Conservation (phyloP, 768 basidiomycete species). For the Macrolepiota dolichaula region DNA sequence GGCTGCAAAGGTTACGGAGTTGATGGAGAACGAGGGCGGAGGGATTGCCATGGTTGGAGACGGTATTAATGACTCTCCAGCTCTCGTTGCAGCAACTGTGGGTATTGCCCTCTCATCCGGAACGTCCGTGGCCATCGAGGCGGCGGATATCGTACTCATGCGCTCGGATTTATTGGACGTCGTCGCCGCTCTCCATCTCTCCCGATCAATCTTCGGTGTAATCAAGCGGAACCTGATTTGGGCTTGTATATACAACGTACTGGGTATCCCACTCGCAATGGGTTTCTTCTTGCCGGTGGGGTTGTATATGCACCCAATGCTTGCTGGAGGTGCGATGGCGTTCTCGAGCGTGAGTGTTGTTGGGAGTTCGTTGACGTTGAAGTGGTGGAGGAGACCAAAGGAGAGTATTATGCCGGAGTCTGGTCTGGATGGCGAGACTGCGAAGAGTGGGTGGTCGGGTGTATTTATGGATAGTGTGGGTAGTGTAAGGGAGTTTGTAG, state of each 20-base stretch:
- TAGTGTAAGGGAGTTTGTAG: slow-evolving; percentile 38
- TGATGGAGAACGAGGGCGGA: slow-evolving; percentile 66
- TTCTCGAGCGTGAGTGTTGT: slow-evolving; percentile 97
- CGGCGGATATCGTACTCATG: slow-evolving; percentile 98
- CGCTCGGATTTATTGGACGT: slow-evolving; percentile 95
- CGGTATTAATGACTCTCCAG: slow-evolving; percentile 98
- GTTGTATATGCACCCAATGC: slow-evolving; percentile 94
- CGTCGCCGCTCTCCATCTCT: slow-evolving; percentile 92
- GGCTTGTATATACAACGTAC: slow-evolving; percentile 92
- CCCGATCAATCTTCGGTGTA: slow-evolving; percentile 81
- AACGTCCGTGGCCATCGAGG: slow-evolving; percentile 96
- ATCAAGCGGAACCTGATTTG: slow-evolving; percentile 93
- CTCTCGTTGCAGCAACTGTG: slow-evolving; percentile 91
- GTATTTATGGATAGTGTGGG: slow-evolving; percentile 49
- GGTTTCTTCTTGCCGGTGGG: slow-evolving; percentile 92
- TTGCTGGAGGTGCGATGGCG: slow-evolving; percentile 98
- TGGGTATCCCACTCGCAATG: slow-evolving; percentile 98
- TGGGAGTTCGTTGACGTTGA: slow-evolving; percentile 80
- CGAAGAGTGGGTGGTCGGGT: slow-evolving; percentile 37
- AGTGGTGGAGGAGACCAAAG: slow-evolving; percentile 75
- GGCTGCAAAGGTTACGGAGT: slow-evolving; percentile 75
- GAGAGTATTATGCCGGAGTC: slow-evolving; percentile 70
- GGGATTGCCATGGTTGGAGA: slow-evolving; percentile 98
- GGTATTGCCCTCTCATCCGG: slow-evolving; percentile 96
- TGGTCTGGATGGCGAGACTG: slow-evolving; percentile 32